Base-by-base conservation (phyloP, 2,329 filamentous ascomycete genomes). In the Cladosporium sp. region DNA sequence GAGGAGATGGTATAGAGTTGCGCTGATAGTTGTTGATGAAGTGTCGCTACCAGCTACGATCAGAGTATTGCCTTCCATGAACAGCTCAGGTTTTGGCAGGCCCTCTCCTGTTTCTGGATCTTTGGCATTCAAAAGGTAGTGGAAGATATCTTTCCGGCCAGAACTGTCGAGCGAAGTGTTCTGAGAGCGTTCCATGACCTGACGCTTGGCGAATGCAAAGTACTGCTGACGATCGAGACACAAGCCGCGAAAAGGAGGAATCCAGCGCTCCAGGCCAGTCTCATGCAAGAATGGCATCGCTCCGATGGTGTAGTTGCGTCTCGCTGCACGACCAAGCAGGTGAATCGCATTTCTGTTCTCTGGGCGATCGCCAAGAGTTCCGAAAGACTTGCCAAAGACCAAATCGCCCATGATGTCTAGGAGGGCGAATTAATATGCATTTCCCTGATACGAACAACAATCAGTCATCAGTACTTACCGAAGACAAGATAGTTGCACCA, bases 341-440 rank as follows among this genome's bases (percentile, higher is more conserved):
- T 73, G 66, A 9, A 74, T 75, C 22, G 74, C 74, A 58, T 73
- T 71, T 15, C 77, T 67, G 44, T 66, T 66, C 52, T 68, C 63
- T 12, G 62, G 58, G 47, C 59, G 58, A 2, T 59, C 59, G 2
- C 63, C 62, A 1, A 68, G 59, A 1, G 62, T 68, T n/a, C 62
- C 65, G 39, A 68, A 68, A 0, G 65, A 65, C n/a, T 62, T 63
- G 4, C 75, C 75, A 62, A 78, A 76, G 24, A 73, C 73, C 19
- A 79, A 62, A 59, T 80, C 77, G 12, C 77, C 77, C 74, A 82
- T 80, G 57, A 81, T 75, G 58, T 82, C 79, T 50, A 8, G 15
- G 8, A 9, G 9, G 7, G 12, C 6, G 28, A n/a, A 8, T 50
- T 19, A 50, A 32, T 17, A 19, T 4, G 17, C 12, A n/a, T 6